These are phyloP conservation scores for Phaeoacremonium minimum DNA, from an alignment of 2,329 filamentous ascomycete species.

Conservation along the genomic window DNA sequence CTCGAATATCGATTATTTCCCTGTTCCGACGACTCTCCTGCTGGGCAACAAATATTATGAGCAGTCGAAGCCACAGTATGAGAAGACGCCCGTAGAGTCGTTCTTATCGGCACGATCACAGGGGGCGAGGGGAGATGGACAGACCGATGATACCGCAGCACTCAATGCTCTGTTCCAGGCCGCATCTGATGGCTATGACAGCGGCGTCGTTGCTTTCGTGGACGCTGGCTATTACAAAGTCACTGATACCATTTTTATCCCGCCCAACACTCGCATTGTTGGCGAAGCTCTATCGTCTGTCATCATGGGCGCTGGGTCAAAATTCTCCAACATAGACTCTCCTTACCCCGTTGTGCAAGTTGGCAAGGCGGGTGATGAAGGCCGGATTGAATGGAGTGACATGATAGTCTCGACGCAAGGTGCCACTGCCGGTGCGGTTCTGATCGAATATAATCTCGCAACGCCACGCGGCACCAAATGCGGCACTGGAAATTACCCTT, in stretches of 20 bases:
- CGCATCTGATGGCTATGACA: slow-evolving; percentile 25
- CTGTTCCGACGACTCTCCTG: slow-evolving; percentile 53
- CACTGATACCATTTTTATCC: slow-evolving; percentile 46
- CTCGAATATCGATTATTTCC: slow-evolving; percentile 32
- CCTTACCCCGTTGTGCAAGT: slow-evolving; percentile 63
- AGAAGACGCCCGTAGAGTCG: slow-evolving; percentile 40
- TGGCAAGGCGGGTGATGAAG: slow-evolving; percentile 54
- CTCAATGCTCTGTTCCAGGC: slow-evolving; percentile 22
- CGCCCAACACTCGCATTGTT: slow-evolving; percentile 46
- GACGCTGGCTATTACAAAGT: slow-evolving; percentile 62
- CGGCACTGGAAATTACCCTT: slow-evolving; percentile 22
- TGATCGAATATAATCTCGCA: slow-evolving; percentile 71
- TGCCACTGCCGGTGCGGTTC: slow-evolving; percentile 60
- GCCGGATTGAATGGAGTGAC: slow-evolving; percentile 67
- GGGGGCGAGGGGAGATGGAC: slow-evolving; percentile 66
- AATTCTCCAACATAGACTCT: slow-evolving; percentile 50
- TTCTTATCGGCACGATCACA: slow-evolving; percentile 59
- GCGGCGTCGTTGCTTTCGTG: slow-evolving; percentile 53
- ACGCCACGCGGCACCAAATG: slow-evolving; percentile 22
- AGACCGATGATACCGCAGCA: slow-evolving; percentile 53
- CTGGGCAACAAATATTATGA: slow-evolving; percentile 40
- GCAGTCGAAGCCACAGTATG: slow-evolving; percentile 62
- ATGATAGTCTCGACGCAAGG: slow-evolving; percentile 68
- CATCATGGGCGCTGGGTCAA: slow-evolving; percentile 50
- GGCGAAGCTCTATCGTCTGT: slow-evolving; percentile 50